Base-by-base conservation (phyloP, 148 eudicot genomes). In the Spergularia marina region DNA sequence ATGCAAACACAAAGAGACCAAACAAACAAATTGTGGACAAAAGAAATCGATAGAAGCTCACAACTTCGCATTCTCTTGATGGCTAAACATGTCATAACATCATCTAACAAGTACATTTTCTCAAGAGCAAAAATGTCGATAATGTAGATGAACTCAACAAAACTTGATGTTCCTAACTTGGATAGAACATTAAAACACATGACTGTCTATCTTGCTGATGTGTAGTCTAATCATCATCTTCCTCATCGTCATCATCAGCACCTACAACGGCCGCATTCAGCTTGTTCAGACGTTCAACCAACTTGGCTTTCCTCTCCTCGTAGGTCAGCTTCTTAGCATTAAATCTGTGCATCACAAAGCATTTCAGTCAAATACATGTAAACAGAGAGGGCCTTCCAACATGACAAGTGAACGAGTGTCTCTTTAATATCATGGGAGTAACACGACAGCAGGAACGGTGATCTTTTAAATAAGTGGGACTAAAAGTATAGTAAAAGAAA, bases 281-380 rank as follows among this genome's bases (percentile, higher is more conserved):
- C 58, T 86, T 89, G 79, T 91, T 89, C 78, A 91, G 47, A 13
- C 97, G 65, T 73, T 87, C 88, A 14, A 91, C 82, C 85, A 91
- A 76, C 17, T 78, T 86, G 25, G 87, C 86, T 71, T 85, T 91
- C 88, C 97, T 88, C 75, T 91, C 89, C 4, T 89, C 91, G 7
- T 86, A 91, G 11, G 97, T 91, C 65, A 91, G 85, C 83, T 85
- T 91, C 90, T 89, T 91, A 77, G 85, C 77, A 78, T 91, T 91
- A 83, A 68, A 91, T 85, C 93, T 91, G 82, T 91, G 82, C 40
- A n/a, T n/a, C 10, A 53, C 23, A 1, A 20, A 21, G 53, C 5
- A 6, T 21, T 4, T 16, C 14, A 59, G 39, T 60, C 8, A 34
- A 21, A 5, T n/a, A 60, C 44, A 68, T 16, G 39, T 0, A 5